Evolutionary conservation across 2,329 filamentous ascomycete species (phyloP).

Genomic region (Ophiostoma piceae): DNA sequence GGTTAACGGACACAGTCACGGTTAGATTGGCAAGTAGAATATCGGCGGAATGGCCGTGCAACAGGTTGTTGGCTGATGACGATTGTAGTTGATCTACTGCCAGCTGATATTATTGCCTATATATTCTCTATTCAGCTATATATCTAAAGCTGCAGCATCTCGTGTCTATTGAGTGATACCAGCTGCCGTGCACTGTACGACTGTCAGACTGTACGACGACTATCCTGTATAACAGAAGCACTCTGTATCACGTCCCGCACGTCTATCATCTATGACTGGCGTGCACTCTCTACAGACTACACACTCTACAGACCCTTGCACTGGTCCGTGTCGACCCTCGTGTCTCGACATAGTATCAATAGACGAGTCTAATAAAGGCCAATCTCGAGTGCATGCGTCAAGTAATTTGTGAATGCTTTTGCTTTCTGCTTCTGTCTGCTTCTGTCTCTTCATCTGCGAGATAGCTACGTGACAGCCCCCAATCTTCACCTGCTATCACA

Average conservation of each 20-base stretch:
- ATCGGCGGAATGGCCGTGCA: no score
- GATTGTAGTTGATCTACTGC: no score
- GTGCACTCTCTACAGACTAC: no score
- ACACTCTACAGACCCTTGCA: background rate
- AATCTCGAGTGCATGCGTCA: slow-evolving; percentile 3
- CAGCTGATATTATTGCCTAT: no score
- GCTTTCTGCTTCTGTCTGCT: no score
- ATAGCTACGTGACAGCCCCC: background rate
- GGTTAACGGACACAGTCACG: no score
- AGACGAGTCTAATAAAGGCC: background rate
- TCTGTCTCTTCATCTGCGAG: background rate
- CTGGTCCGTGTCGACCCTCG: background rate
- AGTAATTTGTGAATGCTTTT: background rate
- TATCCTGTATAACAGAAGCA: background rate
- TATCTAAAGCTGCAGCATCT: background rate
- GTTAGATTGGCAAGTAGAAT: no score
- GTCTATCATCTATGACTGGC: background rate
- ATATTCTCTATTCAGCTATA: background rate
- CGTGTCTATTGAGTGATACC: background rate
- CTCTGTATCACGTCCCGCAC: background rate
- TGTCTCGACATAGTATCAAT: background rate
- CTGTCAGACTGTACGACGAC: background rate
- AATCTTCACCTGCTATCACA: background rate
- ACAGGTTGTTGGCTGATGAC: no score
- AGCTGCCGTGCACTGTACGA: background rate